Percentiles rank a stretch among this genome's conserved stretches.
Evolutionary conservation across 768 basidiomycete genomes (phyloP).

Genomic region (Lanmaoa pseudosensibilis): DNA sequence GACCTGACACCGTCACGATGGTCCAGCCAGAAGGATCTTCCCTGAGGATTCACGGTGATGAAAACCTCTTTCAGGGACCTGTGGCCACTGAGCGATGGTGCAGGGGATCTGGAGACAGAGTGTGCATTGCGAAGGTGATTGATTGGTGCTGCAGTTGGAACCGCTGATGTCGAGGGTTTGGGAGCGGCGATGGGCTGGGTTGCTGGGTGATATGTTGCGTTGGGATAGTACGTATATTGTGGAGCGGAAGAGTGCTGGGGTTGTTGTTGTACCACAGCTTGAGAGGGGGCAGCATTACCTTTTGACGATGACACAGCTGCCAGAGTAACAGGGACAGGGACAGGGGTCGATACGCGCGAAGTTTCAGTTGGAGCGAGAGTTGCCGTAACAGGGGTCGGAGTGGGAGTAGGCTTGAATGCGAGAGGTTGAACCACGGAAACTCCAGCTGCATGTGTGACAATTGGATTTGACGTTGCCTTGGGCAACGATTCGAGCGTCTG

Average conservation of each 20-base stretch:
- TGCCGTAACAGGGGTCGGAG: constrained; percentile 19
- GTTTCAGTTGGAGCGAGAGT: constrained; percentile 25
- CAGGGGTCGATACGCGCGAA: constrained; percentile 21
- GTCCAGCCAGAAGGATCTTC: constrained; percentile 59
- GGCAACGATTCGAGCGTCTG: constrained; percentile 22
- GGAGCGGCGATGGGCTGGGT: constrained; percentile 25
- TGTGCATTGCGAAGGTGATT: constrained; percentile 25
- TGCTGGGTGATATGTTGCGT: constrained; percentile 46
- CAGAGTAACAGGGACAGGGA: constrained; percentile 13
- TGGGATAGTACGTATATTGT: constrained; percentile 52
- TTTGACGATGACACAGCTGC: constrained; percentile 18
- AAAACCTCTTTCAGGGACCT: constrained; percentile 54
- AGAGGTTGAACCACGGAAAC: constrained; percentile 20
- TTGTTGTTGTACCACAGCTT: constrained; percentile 34
- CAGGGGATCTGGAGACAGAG: constrained; percentile 34
- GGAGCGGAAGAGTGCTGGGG: constrained; percentile 36
- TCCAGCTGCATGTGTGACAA: constrained; percentile 13
- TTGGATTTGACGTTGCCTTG: constrained; percentile 18
- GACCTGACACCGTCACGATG: constrained; percentile 68
- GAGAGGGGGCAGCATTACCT: constrained; percentile 29
- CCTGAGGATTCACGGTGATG: constrained; percentile 58
- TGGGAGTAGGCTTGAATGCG: constrained; percentile 26
- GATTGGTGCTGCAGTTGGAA: constrained; percentile 4
- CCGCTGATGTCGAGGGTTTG: constrained; percentile 17
- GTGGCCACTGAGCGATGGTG: constrained; percentile 31